phyloP scores from a whole-genome alignment of 352 stramenopile genomes.

The Phytophthora macrochlamydospora region DNA sequence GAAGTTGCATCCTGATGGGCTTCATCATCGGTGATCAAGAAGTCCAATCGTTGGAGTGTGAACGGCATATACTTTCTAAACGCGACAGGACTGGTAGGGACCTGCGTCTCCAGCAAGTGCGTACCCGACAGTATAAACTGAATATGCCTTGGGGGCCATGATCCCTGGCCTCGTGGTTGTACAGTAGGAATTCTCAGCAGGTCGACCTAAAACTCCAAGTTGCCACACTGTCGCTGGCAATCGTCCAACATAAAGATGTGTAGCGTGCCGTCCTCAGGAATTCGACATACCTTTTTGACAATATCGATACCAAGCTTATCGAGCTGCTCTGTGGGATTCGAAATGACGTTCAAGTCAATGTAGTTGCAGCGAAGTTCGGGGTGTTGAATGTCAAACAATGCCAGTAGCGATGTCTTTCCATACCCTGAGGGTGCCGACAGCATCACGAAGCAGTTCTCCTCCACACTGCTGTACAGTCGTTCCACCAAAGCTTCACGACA shows the following conservation, averaged over 20 bases:
- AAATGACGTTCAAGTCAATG: background rate
- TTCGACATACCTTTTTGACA: background rate
- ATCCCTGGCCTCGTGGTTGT: too few relatives aligned
- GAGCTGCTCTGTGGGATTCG: background rate
- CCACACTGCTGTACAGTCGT: background rate
- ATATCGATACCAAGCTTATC: background rate
- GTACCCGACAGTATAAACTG: background rate
- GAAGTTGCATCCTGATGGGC: background rate
- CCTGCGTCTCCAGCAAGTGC: background rate
- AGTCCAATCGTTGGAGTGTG: background rate
- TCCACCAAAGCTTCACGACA: background rate
- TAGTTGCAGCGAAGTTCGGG: background rate
- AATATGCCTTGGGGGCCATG: background rate
- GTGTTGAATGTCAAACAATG: background rate
- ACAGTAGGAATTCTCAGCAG: background rate
- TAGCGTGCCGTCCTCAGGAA: background rate
- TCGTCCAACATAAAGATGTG: background rate
- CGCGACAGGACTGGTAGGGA: background rate
- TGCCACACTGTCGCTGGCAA: background rate
- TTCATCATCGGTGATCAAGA: background rate
- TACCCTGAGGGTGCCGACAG: background rate
- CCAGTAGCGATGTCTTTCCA: background rate
- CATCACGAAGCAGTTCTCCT: background rate
- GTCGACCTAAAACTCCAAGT: background rate
- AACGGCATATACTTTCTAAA: background rate